These are phyloP conservation scores for Leishmania lainsoni DNA, from an alignment of 208 protist species.

Conservation along the genomic window DNA sequence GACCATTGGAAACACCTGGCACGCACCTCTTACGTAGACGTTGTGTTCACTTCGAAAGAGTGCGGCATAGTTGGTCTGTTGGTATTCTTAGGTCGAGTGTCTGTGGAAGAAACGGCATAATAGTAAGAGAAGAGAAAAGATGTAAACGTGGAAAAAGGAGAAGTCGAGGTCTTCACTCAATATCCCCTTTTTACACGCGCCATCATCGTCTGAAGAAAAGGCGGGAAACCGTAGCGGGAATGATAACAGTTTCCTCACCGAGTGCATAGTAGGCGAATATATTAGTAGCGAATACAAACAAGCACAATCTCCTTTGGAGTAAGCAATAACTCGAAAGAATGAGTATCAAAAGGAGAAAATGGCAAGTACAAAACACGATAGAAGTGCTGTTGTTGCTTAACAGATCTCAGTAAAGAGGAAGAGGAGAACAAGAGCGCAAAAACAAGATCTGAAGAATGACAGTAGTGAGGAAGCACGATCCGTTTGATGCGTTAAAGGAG, in stretches of 20 bases:
- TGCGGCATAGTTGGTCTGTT: not conserved
- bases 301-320: not conserved
- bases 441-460: not conserved
- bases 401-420: not conserved
- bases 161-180: not conserved
- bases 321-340: not conserved
- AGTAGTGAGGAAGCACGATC: not conserved
- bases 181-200: not conserved
- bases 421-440: not conserved
- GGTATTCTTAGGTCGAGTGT: no score
- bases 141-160: not conserved
- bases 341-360: not conserved
- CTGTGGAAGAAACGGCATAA: not conserved
- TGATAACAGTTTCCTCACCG: not conserved
- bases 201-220: not conserved
- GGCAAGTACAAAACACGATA: not conserved
- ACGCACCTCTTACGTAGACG: no score
- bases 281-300: no score
- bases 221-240: not conserved
- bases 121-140: slow-evolving; percentile 7
- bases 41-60: not conserved
- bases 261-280: not conserved
- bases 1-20: not conserved
- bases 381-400: not conserved
- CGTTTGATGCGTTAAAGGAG: not conserved